A percentile compares a stretch with the other conserved stretches of the same genome.
These are phyloP conservation scores for Clavispora fructus DNA, from an alignment of 805 yeast species.

Conservation along the genomic window DNA sequence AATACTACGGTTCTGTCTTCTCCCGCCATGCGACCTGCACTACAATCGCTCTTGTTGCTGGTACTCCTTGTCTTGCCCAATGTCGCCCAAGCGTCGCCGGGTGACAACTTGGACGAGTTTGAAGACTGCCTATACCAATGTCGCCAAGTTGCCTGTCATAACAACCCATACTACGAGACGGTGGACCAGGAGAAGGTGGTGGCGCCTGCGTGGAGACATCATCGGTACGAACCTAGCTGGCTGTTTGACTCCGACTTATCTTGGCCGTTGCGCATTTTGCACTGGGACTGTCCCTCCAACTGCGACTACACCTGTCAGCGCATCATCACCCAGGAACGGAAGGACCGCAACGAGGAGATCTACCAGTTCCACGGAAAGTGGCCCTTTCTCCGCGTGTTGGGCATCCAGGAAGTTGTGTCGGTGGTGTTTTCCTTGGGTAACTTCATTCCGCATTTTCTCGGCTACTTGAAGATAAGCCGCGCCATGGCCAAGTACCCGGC, in stretches of 20 bases:
- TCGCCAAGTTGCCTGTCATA: slow-evolving; percentile 27
- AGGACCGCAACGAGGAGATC: slow-evolving; percentile 43
- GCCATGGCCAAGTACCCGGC: neutral
- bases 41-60: neutral
- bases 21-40: neutral
- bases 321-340: slow-evolving; percentile 55
- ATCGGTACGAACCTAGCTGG: slow-evolving; percentile 28
- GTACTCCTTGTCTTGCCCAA: neutral
- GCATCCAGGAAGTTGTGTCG: slow-evolving; percentile 81
- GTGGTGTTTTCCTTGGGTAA: slow-evolving; percentile 66
- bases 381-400: slow-evolving; percentile 81
- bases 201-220: slow-evolving; percentile 13
- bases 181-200: slow-evolving; percentile 20
- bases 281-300: slow-evolving; percentile 43
- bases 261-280: slow-evolving; percentile 38
- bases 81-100: slow-evolving; percentile 38
- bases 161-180: slow-evolving; percentile 23
- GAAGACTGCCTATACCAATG: slow-evolving; percentile 53
- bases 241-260: slow-evolving; percentile 39
- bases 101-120: slow-evolving; percentile 57
- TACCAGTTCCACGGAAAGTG: slow-evolving; percentile 95
- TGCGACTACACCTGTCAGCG: slow-evolving; percentile 95
- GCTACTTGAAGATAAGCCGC: slow-evolving; percentile 8
- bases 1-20: neutral
- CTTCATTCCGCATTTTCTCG: slow-evolving; percentile 23